These are phyloP conservation scores for Eucalyptus rudis DNA, from an alignment of 345 rosid genomes.

Conservation along the genomic window DNA sequence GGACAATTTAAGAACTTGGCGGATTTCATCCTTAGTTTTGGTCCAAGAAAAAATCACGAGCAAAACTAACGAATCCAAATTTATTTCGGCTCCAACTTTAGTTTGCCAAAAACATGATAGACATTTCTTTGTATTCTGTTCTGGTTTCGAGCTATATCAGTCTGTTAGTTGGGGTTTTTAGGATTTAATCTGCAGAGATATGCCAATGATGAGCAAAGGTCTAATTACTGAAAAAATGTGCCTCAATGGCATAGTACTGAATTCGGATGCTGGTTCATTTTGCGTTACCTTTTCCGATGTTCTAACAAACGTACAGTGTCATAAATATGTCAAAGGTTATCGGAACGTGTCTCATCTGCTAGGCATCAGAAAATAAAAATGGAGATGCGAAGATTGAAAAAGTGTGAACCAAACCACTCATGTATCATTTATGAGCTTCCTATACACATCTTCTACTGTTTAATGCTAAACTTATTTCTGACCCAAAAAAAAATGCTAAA, in stretches of 20 bases:
- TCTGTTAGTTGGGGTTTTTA: neutral
- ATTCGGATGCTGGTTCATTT: neutral
- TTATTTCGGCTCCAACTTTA: neutral
- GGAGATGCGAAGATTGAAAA: neutral
- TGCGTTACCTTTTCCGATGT: too few species aligned
- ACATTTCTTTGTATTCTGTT: neutral
- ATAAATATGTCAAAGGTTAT: neutral
- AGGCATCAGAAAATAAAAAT: neutral
- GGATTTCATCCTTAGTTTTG: neutral
- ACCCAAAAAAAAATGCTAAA: neutral
- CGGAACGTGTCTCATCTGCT: neutral
- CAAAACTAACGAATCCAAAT: neutral
- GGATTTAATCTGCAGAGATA: neutral
- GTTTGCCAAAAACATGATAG: neutral
- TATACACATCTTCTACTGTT: neutral
- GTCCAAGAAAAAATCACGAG: neutral
- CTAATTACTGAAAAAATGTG: neutral
- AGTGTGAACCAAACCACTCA: neutral
- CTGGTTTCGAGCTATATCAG: neutral
- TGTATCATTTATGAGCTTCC: neutral
- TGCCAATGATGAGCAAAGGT: neutral
- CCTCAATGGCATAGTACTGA: neutral
- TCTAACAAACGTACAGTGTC: too few species aligned
- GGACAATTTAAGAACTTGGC: neutral
- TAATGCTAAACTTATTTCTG: neutral